Evolutionary conservation across 1,284 basidiomycete genomes (phyloP), one percentile per base, ranked within the genome.

Genomic region (Phaffia rhodozyma): DNA sequence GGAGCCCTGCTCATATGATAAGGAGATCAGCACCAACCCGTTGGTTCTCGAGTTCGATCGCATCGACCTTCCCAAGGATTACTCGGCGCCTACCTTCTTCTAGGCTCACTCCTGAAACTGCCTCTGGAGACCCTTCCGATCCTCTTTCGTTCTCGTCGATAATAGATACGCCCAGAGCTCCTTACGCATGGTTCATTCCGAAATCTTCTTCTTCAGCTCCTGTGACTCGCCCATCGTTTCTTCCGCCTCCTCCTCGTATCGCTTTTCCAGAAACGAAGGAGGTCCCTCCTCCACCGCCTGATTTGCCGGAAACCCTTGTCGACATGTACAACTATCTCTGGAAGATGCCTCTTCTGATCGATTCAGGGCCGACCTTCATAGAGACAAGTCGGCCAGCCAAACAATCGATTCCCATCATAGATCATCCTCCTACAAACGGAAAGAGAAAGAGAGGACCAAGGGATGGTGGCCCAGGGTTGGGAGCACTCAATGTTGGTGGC

Each of bases 191-290:
- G 62, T 63, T 63, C 51, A 51, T 63, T 48, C 62, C 62, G n/a
- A 47, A 53, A 21, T 20, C 56, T 25, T 38, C 56, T 27, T 32
- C 62, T 13, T 54, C 56, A 34, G 25, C 52, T 32, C 52, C 57
- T 34, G 25, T 48, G 16, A 21, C 25, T 18, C 62, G 62, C 1
- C 62, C 62, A 5, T 63, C 62, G 13, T 63, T 63, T 56, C 62
- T 63, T 32, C 62, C 62, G 1, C 57, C 66, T 53, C 69, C 59
- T 66, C 72, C 68, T 66, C 75, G 65, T 63, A 73, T 71, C 67
- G 71, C 52, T 65, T 71, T 64, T 68, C 30, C 57, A 71, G 67
- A 68, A 72, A 63, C 66, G 54, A 51, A 61, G 61, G 52, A 67
- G 68, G 23, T 66, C 65, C 61, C 69, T 71, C 66, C 66, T 65